Evolutionary conservation across 208 protist species (phyloP), one percentile per base, ranked within the genome.

Genomic region (Novymonas esmeraldas): DNA sequence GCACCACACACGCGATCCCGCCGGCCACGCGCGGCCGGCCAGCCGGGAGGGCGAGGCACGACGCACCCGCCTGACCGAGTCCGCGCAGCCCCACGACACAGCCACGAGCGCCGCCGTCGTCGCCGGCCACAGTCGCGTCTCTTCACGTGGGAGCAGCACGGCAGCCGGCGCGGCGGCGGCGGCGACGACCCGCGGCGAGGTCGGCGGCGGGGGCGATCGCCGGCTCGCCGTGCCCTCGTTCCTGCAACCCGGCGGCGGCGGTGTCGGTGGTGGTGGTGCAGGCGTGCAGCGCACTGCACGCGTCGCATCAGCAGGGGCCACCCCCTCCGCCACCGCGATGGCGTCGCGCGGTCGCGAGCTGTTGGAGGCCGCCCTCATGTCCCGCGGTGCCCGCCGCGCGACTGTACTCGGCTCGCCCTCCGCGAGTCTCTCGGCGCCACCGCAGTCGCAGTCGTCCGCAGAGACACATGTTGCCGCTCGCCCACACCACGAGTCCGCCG

Each of bases 351-450:
- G 69, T 3, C 69, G 52, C 14, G 36, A 75, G 9, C 48, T 75
- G 20, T 55, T 75, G 44, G 69, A 75, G 61, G 69, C 69, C n/a
- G 69, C 69, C 42, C 31, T 75, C n/a, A 64, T 45, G 38, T 64
- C 61, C 0, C 60, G 61, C 36, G 61, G 69, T 6, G 44, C 24
- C 38, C 69, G 69, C 54, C 33, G 11, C 26, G 0, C 54, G 28
- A 3, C 56, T 3, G 11, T 29, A 24, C 36, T 22, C 16, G 22
- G 22, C 56, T 24, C 36, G 56, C 14, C 39, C 6, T 36, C 29
- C 24, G 13, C 39, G 6, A 61, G 38, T n/a, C 7, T 36, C 36
- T 34, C 56, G 20, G 56, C 36, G 28, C 39, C 1, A 2, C 39
- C 26, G 3, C 22, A 61, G 56, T 36, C 39, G 20, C 54, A 59